Evolutionary conservation across 2,329 filamentous ascomycete species (phyloP).

Genomic region (Scopulariopsis brevicaulis): DNA sequence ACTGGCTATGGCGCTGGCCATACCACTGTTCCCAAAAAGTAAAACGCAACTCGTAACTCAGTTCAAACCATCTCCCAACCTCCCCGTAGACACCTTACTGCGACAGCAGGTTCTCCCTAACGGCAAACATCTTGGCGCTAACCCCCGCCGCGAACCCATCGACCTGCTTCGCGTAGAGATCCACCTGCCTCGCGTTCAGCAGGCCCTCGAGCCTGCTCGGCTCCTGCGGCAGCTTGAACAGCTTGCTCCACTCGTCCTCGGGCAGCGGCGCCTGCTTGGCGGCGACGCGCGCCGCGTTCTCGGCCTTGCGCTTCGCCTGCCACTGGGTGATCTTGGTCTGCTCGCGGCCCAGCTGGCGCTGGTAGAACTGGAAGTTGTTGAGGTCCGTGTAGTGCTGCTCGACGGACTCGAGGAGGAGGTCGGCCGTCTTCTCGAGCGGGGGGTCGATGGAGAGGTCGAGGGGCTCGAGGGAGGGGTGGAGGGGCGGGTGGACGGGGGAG

Average conservation of each 20-base stretch:
- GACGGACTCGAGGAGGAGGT: slow-evolving; percentile 90
- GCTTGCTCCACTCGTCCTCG: slow-evolving; percentile 95
- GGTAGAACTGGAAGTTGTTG: slow-evolving; percentile 97
- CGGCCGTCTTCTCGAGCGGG: slow-evolving; percentile 96
- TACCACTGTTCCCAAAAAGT: too few relatives aligned
- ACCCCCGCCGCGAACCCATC: slow-evolving; percentile 90
- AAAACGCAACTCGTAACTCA: too few relatives aligned
- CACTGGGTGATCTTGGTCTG: slow-evolving; percentile 94
- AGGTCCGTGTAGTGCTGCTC: slow-evolving; percentile 97
- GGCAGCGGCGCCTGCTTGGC: slow-evolving; percentile 84
- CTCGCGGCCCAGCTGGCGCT: slow-evolving; percentile 84
- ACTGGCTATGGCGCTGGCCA: too few relatives aligned
- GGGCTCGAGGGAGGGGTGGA: slow-evolving; percentile 80
- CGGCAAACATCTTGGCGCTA: slow-evolving; percentile 95
- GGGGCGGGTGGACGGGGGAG: slow-evolving; percentile 49
- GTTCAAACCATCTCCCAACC: background rate
- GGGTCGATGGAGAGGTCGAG: slow-evolving; percentile 93
- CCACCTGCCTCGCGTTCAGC: slow-evolving; percentile 89
- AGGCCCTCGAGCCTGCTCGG: slow-evolving; percentile 87
- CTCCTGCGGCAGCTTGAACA: slow-evolving; percentile 96
- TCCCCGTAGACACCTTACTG: slow-evolving; percentile 23
- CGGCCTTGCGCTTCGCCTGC: slow-evolving; percentile 93
- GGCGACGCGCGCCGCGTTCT: slow-evolving; percentile 75
- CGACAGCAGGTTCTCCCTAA: slow-evolving; percentile 59
- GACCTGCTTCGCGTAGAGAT: slow-evolving; percentile 95